phyloP scores from a whole-genome alignment of 108 stramenopile genomes.

The Craspedostauros australis region DNA sequence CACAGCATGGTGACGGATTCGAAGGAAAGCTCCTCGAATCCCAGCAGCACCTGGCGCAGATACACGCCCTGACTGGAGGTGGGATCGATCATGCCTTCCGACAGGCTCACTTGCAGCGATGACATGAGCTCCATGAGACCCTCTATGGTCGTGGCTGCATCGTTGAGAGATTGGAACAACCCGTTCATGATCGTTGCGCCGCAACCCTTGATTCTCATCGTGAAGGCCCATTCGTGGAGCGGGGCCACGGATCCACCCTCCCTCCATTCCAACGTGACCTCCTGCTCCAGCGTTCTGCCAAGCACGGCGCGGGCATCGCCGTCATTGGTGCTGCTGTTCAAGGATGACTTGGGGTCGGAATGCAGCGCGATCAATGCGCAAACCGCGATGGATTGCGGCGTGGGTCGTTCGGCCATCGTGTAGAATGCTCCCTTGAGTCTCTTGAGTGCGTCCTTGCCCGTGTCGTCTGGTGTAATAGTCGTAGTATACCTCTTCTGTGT shows the following conservation, averaged over 20 bases:
- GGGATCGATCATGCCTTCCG: conserved; percentile 31
- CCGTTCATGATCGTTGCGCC: too few species aligned
- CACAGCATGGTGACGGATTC: conserved; percentile 57
- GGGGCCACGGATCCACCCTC: too few species aligned
- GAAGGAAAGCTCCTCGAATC: conserved; percentile 78
- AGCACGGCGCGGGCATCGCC: neutral
- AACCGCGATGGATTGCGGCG: conserved; percentile 64
- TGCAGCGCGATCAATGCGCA: conserved; percentile 66
- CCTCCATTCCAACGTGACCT: too few species aligned
- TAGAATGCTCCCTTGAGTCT: too few species aligned
- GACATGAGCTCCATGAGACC: conserved; percentile 44
- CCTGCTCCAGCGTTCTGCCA: too few species aligned
- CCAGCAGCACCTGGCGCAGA: conserved; percentile 62
- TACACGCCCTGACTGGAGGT: conserved; percentile 62
- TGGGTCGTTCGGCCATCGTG: conserved; percentile 73
- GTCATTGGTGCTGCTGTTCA: neutral
- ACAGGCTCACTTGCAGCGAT: conserved; percentile 23
- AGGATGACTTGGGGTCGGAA: conserved; percentile 54
- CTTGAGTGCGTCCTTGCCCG: too few species aligned
- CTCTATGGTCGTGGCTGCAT: conserved; percentile 44
- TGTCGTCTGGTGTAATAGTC: too few species aligned
- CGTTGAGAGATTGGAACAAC: conserved; percentile 16
- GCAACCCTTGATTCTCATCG: too few species aligned
- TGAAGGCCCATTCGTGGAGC: too few species aligned
- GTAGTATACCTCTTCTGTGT: too few species aligned